Evolutionary conservation across 768 basidiomycete species (phyloP).

Genomic region (Auriculariales sp.): DNA sequence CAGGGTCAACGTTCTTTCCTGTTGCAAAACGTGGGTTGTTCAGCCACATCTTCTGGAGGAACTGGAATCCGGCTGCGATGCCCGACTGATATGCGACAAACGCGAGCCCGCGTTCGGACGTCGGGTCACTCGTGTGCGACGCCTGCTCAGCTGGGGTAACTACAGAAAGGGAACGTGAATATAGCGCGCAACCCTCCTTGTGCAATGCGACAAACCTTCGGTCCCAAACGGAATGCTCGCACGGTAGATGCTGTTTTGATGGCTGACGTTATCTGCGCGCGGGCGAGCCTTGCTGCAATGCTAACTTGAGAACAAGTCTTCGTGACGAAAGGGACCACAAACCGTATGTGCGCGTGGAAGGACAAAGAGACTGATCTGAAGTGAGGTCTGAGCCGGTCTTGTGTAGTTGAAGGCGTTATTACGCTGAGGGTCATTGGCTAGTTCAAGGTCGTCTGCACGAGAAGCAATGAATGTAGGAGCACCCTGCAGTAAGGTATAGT

Average conservation of each 20-base stretch:
- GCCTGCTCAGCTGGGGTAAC: slow-evolving; percentile 2
- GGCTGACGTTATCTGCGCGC: neutral
- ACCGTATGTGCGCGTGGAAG: slow-evolving; percentile 15
- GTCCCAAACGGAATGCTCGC: slow-evolving; percentile 7
- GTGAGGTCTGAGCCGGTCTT: slow-evolving; percentile 13
- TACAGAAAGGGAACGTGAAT: no score
- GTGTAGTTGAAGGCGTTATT: slow-evolving; percentile 17
- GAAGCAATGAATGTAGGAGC: slow-evolving; percentile 17
- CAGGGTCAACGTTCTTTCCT: slow-evolving; percentile 8
- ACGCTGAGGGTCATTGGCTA: slow-evolving; percentile 12
- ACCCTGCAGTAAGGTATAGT: slow-evolving; percentile 9
- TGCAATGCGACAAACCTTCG: no score
- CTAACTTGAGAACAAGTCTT: no score
- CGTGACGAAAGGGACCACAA: no score
- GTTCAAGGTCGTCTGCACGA: slow-evolving; percentile 11
- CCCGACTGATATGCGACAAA: slow-evolving; percentile 16
- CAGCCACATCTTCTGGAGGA: slow-evolving; percentile 7
- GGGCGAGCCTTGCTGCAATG: slow-evolving; percentile 6
- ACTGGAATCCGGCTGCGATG: neutral
- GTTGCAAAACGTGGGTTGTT: neutral
- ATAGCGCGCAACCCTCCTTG: neutral
- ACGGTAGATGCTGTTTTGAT: slow-evolving; percentile 2
- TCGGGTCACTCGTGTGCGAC: slow-evolving; percentile 12
- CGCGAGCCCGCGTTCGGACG: slow-evolving; percentile 30
- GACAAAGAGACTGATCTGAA: slow-evolving; percentile 15